A percentile compares a stretch with the other conserved stretches of the same genome.
These are phyloP conservation scores for Globisporangium perplexum DNA, from an alignment of 352 stramenopile species.

Conservation along the genomic window DNA sequence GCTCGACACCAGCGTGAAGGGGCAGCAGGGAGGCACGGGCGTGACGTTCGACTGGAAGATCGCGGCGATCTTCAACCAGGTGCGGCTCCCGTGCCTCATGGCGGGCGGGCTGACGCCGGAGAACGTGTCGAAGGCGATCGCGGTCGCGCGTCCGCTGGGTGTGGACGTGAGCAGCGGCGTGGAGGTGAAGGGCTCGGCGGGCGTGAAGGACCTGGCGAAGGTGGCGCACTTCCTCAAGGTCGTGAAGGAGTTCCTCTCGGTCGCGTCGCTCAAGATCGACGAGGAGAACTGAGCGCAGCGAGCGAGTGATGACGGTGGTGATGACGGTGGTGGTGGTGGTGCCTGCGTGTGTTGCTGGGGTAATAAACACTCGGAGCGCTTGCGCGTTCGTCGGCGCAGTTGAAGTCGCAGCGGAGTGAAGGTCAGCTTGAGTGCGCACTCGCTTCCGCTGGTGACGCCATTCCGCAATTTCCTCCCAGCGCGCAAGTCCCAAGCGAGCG, in stretches of 20 bases:
- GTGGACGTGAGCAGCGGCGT: slow-evolving; percentile 97
- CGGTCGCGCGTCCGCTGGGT: slow-evolving; percentile 77
- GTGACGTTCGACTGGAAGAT: slow-evolving; percentile 96
- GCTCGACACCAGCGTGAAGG: slow-evolving; percentile 96
- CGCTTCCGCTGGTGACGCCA: background rate
- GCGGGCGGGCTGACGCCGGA: slow-evolving; percentile 93
- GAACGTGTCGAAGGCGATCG: slow-evolving; percentile 91
- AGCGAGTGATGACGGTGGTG: no score
- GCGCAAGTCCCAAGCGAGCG: background rate
- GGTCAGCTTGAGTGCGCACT: background rate
- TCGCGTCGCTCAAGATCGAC: slow-evolving; percentile 59
- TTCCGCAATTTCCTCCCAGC: slow-evolving; percentile 6
- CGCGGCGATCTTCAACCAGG: slow-evolving; percentile 84
- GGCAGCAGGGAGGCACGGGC: slow-evolving; percentile 89
- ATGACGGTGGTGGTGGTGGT: background rate
- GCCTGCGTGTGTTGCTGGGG: background rate
- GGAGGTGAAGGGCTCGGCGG: slow-evolving; percentile 74
- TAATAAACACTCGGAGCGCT: background rate
- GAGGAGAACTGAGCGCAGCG: slow-evolving; percentile 25
- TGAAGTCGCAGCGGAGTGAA: slow-evolving; percentile 11
- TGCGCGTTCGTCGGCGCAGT: background rate
- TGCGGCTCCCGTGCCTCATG: slow-evolving; percentile 93
- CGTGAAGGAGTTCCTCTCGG: slow-evolving; percentile 51
- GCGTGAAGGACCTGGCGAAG: slow-evolving; percentile 65
- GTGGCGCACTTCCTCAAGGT: slow-evolving; percentile 55